These are phyloP conservation scores for Aspergillus incahuasiensis DNA, from an alignment of 495 filamentous ascomycete genomes.

Conservation along the genomic window DNA sequence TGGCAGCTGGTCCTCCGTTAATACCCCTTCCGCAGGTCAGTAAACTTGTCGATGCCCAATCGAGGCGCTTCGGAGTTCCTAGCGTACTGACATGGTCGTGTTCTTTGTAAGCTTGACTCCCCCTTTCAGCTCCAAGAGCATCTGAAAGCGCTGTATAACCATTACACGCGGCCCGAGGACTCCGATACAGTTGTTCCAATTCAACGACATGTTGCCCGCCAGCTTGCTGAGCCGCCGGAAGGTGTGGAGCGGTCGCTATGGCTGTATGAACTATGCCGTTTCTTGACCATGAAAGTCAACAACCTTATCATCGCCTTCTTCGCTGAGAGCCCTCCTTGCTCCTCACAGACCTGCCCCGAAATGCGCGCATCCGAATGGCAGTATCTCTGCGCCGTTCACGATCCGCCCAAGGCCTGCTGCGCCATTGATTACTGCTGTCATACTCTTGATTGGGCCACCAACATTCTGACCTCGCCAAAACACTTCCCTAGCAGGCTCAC, in stretches of 20 bases:
- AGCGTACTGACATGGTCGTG: slow-evolving; percentile 19
- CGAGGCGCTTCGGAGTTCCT: neutral
- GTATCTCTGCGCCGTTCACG: slow-evolving; percentile 96
- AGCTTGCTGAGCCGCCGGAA: slow-evolving; percentile 72
- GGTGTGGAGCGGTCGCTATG: slow-evolving; percentile 80
- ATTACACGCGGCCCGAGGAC: slow-evolving; percentile 63
- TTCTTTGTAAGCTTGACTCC: slow-evolving; percentile 68
- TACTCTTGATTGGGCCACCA: slow-evolving; percentile 94
- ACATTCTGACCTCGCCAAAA: slow-evolving; percentile 82
- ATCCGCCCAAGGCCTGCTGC: slow-evolving; percentile 89
- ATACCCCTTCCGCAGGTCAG: slow-evolving; percentile 74
- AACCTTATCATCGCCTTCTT: slow-evolving; percentile 86
- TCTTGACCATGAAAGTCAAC: slow-evolving; percentile 90
- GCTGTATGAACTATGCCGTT: slow-evolving; percentile 96
- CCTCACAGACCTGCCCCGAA: slow-evolving; percentile 81
- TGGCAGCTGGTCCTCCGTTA: slow-evolving; percentile 85
- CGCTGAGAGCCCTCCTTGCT: slow-evolving; percentile 83
- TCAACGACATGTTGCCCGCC: slow-evolving; percentile 62
- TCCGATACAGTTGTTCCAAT: slow-evolving; percentile 59
- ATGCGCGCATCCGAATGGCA: slow-evolving; percentile 99
- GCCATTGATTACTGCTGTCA: slow-evolving; percentile 99
- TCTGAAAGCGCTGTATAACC: slow-evolving; percentile 81
- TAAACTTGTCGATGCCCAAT: slow-evolving; percentile 6
- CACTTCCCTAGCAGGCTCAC: slow-evolving; percentile 87
- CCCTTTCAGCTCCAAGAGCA: slow-evolving; percentile 99